These are phyloP conservation scores for Epithele typhae DNA, from an alignment of 768 basidiomycete genomes.

Conservation along the genomic window DNA sequence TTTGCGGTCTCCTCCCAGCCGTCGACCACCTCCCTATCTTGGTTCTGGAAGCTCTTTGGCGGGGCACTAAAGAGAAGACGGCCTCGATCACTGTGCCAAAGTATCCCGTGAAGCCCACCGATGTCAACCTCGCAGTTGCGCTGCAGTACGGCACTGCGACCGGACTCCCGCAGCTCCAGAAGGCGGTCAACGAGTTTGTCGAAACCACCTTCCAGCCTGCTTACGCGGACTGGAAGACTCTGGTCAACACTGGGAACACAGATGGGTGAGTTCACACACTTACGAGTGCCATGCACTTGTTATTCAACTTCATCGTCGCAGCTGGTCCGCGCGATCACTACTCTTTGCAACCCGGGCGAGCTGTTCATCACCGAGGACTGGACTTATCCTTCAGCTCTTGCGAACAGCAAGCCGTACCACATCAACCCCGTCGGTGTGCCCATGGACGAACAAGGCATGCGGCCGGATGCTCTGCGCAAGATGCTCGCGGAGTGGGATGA, in stretches of 20 bases:
- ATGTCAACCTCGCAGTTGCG: slow-evolving; percentile 56
- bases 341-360: slow-evolving; percentile 66
- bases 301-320: slow-evolving; percentile 16
- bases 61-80: slow-evolving; percentile 36
- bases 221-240: slow-evolving; percentile 53
- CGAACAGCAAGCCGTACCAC: slow-evolving; percentile 32
- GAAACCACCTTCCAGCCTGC: slow-evolving; percentile 50
- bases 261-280: slow-evolving; percentile 40
- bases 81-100: slow-evolving; percentile 56
- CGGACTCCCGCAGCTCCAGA: slow-evolving; percentile 54
- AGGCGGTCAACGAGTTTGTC: slow-evolving; percentile 56
- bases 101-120: slow-evolving; percentile 40
- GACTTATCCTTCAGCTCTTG: slow-evolving; percentile 65
- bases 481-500: slow-evolving; percentile 67
- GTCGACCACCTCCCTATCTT: slow-evolving; percentile 35
- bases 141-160: slow-evolving; percentile 62
- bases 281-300: background rate
- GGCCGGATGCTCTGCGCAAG: slow-evolving; percentile 53
- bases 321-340: slow-evolving; percentile 53
- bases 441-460: slow-evolving; percentile 72
- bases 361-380: slow-evolving; percentile 60
- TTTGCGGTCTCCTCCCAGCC: slow-evolving; percentile 36
- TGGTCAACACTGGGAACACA: slow-evolving; percentile 66
- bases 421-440: slow-evolving; percentile 50
- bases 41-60: slow-evolving; percentile 57